A percentile compares a stretch with the other conserved stretches of the same genome.
phyloP scores from a whole-genome alignment of 2,329 filamentous ascomycete species.

The Pseudogymnoascus sp. region DNA sequence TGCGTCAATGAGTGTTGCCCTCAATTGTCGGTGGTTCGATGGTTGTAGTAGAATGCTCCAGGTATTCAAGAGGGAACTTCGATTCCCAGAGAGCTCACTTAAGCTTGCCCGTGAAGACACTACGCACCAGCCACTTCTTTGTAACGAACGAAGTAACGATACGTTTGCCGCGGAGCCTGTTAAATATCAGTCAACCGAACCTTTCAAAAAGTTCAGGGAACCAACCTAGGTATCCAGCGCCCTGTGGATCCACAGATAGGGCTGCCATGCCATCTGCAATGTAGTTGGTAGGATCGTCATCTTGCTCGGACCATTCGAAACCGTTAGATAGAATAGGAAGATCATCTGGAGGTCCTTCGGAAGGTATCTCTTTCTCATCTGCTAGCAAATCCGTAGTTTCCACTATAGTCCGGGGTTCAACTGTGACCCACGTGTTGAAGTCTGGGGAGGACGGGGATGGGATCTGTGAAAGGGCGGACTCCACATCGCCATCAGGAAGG shows the following conservation, averaged over 20 bases:
- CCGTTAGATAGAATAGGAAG: background rate
- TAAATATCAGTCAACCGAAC: background rate
- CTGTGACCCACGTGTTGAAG: background rate
- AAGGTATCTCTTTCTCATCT: background rate
- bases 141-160: background rate
- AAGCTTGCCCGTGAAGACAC: background rate
- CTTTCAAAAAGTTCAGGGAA: background rate
- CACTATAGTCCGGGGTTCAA: background rate
- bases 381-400: background rate
- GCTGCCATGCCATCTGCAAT: slow-evolving; percentile 16
- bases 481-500: background rate
- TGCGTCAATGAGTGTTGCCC: background rate
- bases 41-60: background rate
- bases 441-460: background rate
- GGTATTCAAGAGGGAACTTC: background rate
- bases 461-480: background rate
- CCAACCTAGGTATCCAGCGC: slow-evolving; percentile 13
- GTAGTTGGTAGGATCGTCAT: background rate
- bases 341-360: background rate
- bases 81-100: background rate
- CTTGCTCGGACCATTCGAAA: background rate
- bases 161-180: background rate
- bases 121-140: background rate
- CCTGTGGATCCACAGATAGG: slow-evolving; percentile 13
- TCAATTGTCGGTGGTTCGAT: slow-evolving; percentile 2